Conservation (phyloP, 495 filamentous ascomycete genomes). For the Hypoxylon rickii region DNA sequence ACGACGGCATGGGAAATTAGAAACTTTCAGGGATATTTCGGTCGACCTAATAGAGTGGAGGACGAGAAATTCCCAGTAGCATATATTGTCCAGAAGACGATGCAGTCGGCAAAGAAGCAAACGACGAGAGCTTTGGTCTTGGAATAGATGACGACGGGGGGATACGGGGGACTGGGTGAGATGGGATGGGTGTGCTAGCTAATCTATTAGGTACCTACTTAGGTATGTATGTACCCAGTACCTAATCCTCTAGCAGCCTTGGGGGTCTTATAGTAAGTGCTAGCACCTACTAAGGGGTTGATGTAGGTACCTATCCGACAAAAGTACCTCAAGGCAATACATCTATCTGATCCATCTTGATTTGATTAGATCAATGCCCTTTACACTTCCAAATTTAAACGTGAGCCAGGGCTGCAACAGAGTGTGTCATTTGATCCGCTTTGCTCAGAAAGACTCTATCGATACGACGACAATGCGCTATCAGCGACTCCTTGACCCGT, state of each 20-base stretch:
- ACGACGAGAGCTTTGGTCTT: too few relatives aligned
- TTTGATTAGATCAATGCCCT: too few relatives aligned
- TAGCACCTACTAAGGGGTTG: too few relatives aligned
- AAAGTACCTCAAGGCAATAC: too few relatives aligned
- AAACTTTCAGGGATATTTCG: constrained; percentile 8
- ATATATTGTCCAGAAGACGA: constrained; percentile 4
- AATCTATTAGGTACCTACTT: too few relatives aligned
- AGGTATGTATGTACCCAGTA: too few relatives aligned
- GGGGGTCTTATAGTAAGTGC: too few relatives aligned
- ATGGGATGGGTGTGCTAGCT: constrained; percentile 5
- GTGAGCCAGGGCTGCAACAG: constrained; percentile 22
- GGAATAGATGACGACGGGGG: not conserved
- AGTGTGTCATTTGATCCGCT: constrained; percentile 36
- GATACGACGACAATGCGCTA: constrained; percentile 26
- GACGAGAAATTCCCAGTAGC: constrained; percentile 1
- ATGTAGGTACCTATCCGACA: too few relatives aligned
- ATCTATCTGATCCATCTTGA: too few relatives aligned
- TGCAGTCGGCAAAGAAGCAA: constrained; percentile 1
- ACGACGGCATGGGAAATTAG: constrained; percentile 1
- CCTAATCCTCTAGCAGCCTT: too few relatives aligned
- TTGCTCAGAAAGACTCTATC: constrained; percentile 12
- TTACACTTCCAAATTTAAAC: too few relatives aligned
- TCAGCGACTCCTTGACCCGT: not conserved
- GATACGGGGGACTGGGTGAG: not conserved
- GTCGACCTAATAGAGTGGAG: not conserved